Base-by-base conservation (phyloP, 495 filamentous ascomycete species). In the Annulohypoxylon maeteangense region DNA sequence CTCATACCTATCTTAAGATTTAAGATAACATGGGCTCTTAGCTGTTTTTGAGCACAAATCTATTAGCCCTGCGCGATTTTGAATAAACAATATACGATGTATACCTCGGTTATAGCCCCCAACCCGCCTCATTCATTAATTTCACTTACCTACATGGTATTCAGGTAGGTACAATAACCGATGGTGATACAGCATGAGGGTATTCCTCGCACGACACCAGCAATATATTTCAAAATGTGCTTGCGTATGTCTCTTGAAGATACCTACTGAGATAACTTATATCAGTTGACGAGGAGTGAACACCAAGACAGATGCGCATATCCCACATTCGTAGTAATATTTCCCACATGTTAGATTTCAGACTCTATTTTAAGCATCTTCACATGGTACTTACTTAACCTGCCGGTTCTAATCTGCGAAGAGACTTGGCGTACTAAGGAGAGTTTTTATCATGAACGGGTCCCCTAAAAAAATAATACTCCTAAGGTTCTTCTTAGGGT, bases 351-450 rank as follows among this genome's bases (percentile, higher is more conserved):
- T 22, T 34, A 40, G 29, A 31, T 8, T 18, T 18, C 29, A 16
- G 8, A 20, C 50, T 54, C 29, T 53, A 53, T 59, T 59, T 67
- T 51, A 47, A 66, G 25, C 18, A 32, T 31, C 22, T 40, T 40
- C 36, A 40, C 36, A 40, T 40, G 36, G 36, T 40, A 40, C 36
- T 12, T 59, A 29, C 29, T 59, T 32, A 44, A 59, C 55, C 55
- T 67, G 55, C 63, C 63, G 38, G 29, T 59, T 66, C 53, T 57
- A 67, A 63, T 71, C 12, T 63, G 57, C 16, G 10, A 67, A 71
- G 68, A 63, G 47, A 14, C 50, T 60, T 14, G 51, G 62, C 42
- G 23, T 42, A 48, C 25, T 22, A 61, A 40, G 36, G 31, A 34
- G 65, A 22, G 47, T 16, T 22, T 11, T 51, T 29, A 31, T 36